Evolutionary conservation across 2,329 filamentous ascomycete species (phyloP), one percentile per base, ranked within the genome.

Genomic region (Colletotrichum higginsianum): DNA sequence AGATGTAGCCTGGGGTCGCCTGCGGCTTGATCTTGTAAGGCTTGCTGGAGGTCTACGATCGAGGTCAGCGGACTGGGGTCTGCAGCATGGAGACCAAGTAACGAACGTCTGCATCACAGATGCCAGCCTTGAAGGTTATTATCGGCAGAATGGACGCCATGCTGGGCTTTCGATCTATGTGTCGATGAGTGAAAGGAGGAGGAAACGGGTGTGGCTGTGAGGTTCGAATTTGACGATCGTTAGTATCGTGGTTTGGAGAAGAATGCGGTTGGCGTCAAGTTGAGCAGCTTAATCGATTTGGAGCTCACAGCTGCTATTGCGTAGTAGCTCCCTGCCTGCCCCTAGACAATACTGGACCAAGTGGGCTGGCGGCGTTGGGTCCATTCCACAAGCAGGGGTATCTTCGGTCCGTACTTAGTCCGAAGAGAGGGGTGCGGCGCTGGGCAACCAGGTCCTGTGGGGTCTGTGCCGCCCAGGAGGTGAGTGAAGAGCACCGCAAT

Each of bases 41-140:
- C 77, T 87, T 88, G 75, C 84, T 85, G 65, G 86, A 88, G 71
- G 77, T 76, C 82, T 83, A 50, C 61, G 75, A 75, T 73, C 13
- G 75, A 78, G 61, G 69, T 75, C 78, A 74, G 73, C 40, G 57
- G 56, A 66, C 60, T 35, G 58, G 26, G 57, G 69, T 69, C 18
- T 44, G 53, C 18, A 53, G n/a, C 18, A 50, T n/a, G 38, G 65
- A 62, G 49, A 61, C 15, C 53, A 78, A 70, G 78, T 75, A 61
- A 87, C 92, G 80, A 85, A 97, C 95, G 81, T 95, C 92, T 73
- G 96, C 82, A 64, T 96, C 91, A 84, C 96, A 98, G 82, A 90
- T 90, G 82, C 96, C 96, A 75, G 96, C 96, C 88, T 98, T 98
- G 89, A 98, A 98, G 18, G 95, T 97, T 81, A 98, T 95, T 79